phyloP scores from a whole-genome alignment of 2,329 filamentous ascomycete genomes.

The Trichoderma polysporum region DNA sequence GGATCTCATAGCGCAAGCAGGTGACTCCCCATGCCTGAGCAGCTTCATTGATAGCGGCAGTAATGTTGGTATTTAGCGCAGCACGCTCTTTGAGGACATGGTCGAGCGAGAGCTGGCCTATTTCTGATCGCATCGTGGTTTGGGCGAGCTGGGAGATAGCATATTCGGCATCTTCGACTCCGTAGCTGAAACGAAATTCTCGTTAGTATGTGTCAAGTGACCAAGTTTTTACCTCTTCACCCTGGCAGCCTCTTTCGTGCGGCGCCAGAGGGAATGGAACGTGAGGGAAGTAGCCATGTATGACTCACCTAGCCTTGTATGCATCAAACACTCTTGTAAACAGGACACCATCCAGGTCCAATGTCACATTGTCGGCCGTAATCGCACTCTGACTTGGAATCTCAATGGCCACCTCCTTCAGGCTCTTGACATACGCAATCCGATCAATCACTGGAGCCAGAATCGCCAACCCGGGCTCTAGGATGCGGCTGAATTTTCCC shows the following conservation, averaged over 20 bases:
- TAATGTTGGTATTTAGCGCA: constrained; percentile 96
- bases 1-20: constrained; percentile 95
- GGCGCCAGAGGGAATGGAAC: background rate
- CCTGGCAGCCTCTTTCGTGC: background rate
- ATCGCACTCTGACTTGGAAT: constrained; percentile 98
- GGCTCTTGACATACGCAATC: constrained; percentile 95
- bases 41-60: constrained; percentile 97
- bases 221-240: background rate
- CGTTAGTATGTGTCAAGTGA: background rate
- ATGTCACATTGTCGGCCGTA: constrained; percentile 95
- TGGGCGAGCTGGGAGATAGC: constrained; percentile 97
- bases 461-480: constrained; percentile 87
- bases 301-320: constrained; percentile 84
- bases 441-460: constrained; percentile 88
- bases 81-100: constrained; percentile 97
- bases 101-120: constrained; percentile 92
- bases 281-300: background rate
- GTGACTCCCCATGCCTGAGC: constrained; percentile 96
- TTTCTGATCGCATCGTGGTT: constrained; percentile 98
- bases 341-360: constrained; percentile 92
- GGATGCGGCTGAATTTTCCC: constrained; percentile 93
- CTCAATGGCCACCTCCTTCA: constrained; percentile 95
- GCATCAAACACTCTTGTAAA: constrained; percentile 97
- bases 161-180: constrained; percentile 97
- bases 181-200: constrained; percentile 63